These are phyloP conservation scores for Metarhizium guizhouense DNA, from an alignment of 2,329 filamentous ascomycete genomes.

Conservation along the genomic window DNA sequence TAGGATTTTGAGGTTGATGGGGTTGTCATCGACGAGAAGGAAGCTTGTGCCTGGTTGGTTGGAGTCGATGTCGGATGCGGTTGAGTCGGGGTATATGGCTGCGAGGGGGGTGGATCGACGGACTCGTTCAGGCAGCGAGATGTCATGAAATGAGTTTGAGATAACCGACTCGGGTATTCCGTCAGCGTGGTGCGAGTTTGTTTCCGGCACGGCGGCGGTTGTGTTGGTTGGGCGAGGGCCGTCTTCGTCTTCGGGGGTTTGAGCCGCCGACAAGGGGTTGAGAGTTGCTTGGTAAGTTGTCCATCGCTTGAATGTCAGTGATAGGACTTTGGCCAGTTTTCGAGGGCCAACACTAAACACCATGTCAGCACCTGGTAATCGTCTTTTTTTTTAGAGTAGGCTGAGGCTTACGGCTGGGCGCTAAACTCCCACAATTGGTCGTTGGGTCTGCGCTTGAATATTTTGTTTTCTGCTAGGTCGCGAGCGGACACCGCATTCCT, in stretches of 20 bases:
- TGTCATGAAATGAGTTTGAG: neutral
- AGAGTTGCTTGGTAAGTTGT: conserved; percentile 1
- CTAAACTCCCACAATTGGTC: conserved; percentile 25
- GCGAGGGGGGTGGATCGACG: conserved; percentile 1
- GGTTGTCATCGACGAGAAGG: conserved; percentile 27
- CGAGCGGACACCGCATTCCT: conserved; percentile 3
- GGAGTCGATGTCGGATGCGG: neutral
- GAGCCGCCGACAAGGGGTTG: neutral
- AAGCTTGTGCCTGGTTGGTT: conserved; percentile 2
- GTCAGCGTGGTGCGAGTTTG: neutral
- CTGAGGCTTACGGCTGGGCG: conserved; percentile 24
- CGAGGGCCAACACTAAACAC: conserved; percentile 23
- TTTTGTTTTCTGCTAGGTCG: neutral
- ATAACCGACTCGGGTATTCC: neutral
- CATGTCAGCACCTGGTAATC: neutral
- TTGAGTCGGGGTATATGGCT: neutral
- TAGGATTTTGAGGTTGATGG: conserved; percentile 25
- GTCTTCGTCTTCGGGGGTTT: conserved; percentile 2
- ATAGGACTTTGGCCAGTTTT: conserved; percentile 18
- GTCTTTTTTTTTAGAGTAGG: neutral
- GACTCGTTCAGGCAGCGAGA: conserved; percentile 2
- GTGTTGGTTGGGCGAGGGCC: neutral
- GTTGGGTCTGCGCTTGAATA: conserved; percentile 2
- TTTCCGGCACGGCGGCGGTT: neutral
- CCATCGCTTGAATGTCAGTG: conserved; percentile 6